phyloP scores from a whole-genome alignment of 345 rosid species.

The Carallia pectinifolia region DNA sequence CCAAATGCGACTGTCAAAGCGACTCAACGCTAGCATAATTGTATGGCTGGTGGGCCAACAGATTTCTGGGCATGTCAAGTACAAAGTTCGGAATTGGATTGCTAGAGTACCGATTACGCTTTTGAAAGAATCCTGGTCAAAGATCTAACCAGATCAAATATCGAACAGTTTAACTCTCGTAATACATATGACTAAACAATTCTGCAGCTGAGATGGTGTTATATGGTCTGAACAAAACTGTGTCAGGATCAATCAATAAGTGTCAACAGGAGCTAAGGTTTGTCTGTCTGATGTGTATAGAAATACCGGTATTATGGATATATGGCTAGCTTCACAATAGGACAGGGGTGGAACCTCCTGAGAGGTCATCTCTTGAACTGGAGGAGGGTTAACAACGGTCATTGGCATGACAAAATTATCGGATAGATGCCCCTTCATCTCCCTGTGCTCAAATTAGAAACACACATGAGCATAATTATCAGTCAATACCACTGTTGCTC shows the following conservation, averaged over 20 bases:
- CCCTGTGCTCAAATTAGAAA: slow-evolving; percentile 51
- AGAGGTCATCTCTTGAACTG: slow-evolving; percentile 79
- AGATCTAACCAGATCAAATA: too few relatives aligned
- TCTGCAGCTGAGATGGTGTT: not conserved
- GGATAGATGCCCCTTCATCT: slow-evolving; percentile 75
- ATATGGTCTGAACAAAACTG: not conserved
- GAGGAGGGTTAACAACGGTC: slow-evolving; percentile 89
- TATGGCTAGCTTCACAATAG: not conserved
- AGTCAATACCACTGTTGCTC: too few relatives aligned
- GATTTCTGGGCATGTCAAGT: too few relatives aligned
- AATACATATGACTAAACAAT: too few relatives aligned
- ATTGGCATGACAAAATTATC: slow-evolving; percentile 82
- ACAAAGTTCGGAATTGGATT: too few relatives aligned
- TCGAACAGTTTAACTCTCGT: too few relatives aligned
- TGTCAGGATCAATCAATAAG: not conserved
- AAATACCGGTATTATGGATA: not conserved
- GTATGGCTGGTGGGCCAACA: not conserved
- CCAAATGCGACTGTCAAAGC: not conserved
- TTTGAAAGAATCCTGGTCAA: too few relatives aligned
- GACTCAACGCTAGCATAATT: not conserved
- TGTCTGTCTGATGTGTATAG: not conserved
- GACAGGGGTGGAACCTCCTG: slow-evolving; percentile 11
- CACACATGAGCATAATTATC: too few relatives aligned
- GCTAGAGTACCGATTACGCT: too few relatives aligned
- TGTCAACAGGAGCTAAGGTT: not conserved